phyloP scores from a whole-genome alignment of 1,284 basidiomycete genomes.

The Tetrapyrgos nigripes region DNA sequence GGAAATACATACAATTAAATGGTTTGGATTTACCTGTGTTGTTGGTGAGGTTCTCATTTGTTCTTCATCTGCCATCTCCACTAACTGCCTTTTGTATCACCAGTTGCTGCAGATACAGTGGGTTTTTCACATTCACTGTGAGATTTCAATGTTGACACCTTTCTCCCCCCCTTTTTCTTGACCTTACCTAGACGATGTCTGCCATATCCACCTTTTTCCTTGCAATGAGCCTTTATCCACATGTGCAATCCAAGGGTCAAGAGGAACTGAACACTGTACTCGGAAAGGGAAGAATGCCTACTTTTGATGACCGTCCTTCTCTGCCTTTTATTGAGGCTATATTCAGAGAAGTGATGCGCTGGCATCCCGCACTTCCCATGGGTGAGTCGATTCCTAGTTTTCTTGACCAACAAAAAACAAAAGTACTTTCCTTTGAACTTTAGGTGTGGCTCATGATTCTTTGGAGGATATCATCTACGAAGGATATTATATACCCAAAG shows the following conservation, averaged over 20 bases:
- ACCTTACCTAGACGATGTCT: not conserved
- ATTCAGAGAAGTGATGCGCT: conserved; percentile 35
- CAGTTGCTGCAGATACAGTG: conserved; percentile 31
- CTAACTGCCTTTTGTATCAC: conserved; percentile 6
- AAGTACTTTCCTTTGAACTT: too few relatives aligned
- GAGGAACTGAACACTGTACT: conserved; percentile 35
- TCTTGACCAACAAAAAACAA: not conserved
- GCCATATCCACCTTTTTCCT: conserved; percentile 8
- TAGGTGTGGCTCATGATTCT: not conserved
- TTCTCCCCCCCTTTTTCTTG: not conserved
- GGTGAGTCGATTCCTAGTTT: not conserved
- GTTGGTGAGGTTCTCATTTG: not conserved
- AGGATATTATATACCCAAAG: conserved; percentile 22
- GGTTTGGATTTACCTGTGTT: not conserved
- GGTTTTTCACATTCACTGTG: not conserved
- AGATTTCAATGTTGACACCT: not conserved
- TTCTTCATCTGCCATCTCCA: not conserved
- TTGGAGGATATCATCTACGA: conserved; percentile 19
- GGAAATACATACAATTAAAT: not conserved
- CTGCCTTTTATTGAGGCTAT: conserved; percentile 35
- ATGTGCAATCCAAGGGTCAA: conserved; percentile 32
- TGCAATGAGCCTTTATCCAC: conserved; percentile 33
- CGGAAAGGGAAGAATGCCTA: conserved; percentile 31
- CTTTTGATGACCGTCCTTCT: conserved; percentile 30
- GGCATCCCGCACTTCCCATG: conserved; percentile 19